Evolutionary conservation across 2,329 filamentous ascomycete species (phyloP).

Genomic region (Fusarium sp.): DNA sequence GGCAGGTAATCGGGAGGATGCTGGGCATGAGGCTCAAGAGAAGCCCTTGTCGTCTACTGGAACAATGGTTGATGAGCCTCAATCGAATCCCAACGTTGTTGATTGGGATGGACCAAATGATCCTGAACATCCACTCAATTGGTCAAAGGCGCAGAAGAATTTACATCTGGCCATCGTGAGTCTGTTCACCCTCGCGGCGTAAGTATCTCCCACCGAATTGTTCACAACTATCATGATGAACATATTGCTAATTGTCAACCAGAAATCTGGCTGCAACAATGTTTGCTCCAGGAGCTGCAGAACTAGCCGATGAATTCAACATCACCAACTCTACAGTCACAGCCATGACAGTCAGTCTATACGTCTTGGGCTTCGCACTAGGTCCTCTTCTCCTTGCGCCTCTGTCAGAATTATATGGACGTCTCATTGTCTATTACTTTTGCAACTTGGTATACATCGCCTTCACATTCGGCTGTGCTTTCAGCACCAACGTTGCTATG

Average conservation of each 20-base stretch:
- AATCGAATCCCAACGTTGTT: conserved; percentile 53
- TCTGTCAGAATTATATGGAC: conserved; percentile 32
- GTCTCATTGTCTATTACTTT: conserved; percentile 26
- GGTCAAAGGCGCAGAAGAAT: conserved; percentile 62
- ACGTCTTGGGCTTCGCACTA: conserved; percentile 32
- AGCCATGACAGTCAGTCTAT: conserved; percentile 31
- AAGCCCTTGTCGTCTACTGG: conserved; percentile 3
- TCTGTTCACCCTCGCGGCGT: conserved; percentile 53
- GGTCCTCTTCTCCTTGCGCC: conserved; percentile 36
- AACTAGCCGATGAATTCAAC: conserved; percentile 24
- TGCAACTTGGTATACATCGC: conserved; percentile 13
- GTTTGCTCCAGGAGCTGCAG: conserved; percentile 37
- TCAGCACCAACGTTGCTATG: conserved; percentile 23
- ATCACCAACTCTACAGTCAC: conserved; percentile 16
- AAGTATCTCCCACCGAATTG: background rate
- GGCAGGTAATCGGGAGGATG: background rate
- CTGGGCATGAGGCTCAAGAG: background rate
- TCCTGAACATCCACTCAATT: conserved; percentile 72
- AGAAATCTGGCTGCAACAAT: conserved; percentile 41
- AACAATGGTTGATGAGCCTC: background rate
- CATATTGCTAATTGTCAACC: background rate
- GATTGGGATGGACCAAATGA: conserved; percentile 71
- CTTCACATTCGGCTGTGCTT: conserved; percentile 30
- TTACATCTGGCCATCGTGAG: conserved; percentile 60
- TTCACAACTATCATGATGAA: background rate